Base-by-base conservation (phyloP, 1,284 basidiomycete species). In the Afroboletus lepidellus region DNA sequence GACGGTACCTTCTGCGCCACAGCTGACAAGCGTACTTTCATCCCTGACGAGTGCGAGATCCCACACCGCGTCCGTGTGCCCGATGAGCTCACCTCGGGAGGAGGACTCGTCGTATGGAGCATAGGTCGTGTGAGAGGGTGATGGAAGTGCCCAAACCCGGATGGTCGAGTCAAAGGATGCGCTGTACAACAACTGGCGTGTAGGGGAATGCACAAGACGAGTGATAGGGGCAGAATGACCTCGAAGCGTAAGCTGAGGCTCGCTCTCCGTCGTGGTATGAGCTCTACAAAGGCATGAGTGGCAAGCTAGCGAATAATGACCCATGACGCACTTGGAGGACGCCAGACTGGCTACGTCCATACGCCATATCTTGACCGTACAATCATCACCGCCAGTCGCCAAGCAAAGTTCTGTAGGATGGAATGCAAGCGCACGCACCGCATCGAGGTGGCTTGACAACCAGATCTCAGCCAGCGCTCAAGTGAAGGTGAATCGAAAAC, bases 21-120 rank as follows among this genome's bases (percentile, higher is more conserved):
- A 94, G 59, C 90, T 92, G 47, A 94, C 91, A 25, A 99, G 78
- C 23, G 89, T 84, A 51, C 82, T 82, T 70, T 89, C 87, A 61
- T 87, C 86, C 55, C 84, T 77, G 33, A 84, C 83, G 33, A 90
- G 81, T 23, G 90, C 87, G 45, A 98, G 74, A 66, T 95, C 95
- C 95, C 96, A 98, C 12, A 98, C 90, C 4, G 92, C 92, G 67
- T 98, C 94, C 1, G 92, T 92, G 67, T 97, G 93, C 1, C 94
- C 94, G 34, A 95, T 84, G 27, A 98, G 81, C 57, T 89, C 87
- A 32, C 89, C 90, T 34, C 90, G 78, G 34, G 85, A 79, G 18
- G 85, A 79, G 3, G 84, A 84, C 47, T 88, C 80, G 60, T 98
- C 94, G 67, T 90, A 94, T 0, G 93, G 86, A 8, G 90, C 90